Evolutionary conservation across 208 protist species (phyloP).

Genomic region (Leishmania turanica): DNA sequence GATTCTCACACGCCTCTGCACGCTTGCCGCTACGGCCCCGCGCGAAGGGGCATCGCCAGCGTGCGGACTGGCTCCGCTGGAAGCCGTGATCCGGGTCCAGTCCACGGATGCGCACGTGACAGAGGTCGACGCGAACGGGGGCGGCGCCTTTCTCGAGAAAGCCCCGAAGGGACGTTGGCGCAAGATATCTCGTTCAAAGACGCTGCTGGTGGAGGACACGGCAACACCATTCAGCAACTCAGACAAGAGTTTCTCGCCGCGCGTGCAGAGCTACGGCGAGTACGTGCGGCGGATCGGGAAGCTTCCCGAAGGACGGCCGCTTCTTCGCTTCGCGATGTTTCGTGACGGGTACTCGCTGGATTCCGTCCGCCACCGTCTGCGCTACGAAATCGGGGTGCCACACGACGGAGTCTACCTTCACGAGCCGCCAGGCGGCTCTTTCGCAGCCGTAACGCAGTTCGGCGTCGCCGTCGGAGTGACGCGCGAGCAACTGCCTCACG

Average conservation of each 20-base stretch:
- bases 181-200: slow-evolving; percentile 71
- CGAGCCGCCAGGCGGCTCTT: slow-evolving; percentile 51
- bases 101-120: slow-evolving; percentile 78
- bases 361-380: slow-evolving; percentile 65
- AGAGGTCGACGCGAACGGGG: slow-evolving; percentile 45
- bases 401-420: slow-evolving; percentile 50
- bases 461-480: slow-evolving; percentile 73
- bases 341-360: slow-evolving; percentile 57
- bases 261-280: slow-evolving; percentile 74
- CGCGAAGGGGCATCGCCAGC: not conserved
- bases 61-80: not conserved
- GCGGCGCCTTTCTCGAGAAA: slow-evolving; percentile 47
- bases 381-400: slow-evolving; percentile 62
- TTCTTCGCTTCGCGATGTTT: slow-evolving; percentile 80
- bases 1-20: slow-evolving; percentile 38
- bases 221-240: slow-evolving; percentile 65
- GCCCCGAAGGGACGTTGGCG: slow-evolving; percentile 69
- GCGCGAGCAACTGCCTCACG: slow-evolving; percentile 76
- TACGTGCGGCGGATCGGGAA: slow-evolving; percentile 66
- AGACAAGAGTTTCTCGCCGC: slow-evolving; percentile 58
- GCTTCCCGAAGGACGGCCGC: slow-evolving; percentile 48
- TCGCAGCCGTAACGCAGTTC: slow-evolving; percentile 73
- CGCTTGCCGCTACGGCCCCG: slow-evolving; percentile 6
- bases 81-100: slow-evolving; percentile 70
- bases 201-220: slow-evolving; percentile 69